Base-by-base conservation (phyloP, 2,329 filamentous ascomycete species). In the Teratosphaeria destructans region DNA sequence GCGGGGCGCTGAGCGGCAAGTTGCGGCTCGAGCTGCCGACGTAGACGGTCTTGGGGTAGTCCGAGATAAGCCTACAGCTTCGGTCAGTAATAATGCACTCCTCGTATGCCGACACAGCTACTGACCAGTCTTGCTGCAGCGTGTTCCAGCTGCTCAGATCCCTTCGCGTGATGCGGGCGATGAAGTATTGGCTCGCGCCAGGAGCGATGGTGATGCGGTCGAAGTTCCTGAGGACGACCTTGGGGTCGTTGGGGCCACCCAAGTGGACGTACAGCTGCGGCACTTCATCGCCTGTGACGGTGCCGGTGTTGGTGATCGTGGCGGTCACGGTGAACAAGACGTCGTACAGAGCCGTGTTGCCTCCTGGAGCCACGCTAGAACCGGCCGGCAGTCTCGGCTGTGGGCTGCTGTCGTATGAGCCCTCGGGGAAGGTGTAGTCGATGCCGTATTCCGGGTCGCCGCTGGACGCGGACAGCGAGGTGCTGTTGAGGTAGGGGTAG, bases 131-230 rank as follows among this genome's bases (percentile, higher is more conserved):
- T 79, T 96, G 92, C n/a, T 76, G 72, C 1, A 70, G 79, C 0
- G 82, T 77, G 66, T 96, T 89, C 92, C 93, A 96, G 77, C 91
- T 94, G 71, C 87, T 90, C 59, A 96, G 66, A 70, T 96, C 93
- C 59, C 90, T 85, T 47, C 92, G 82, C 5, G 85, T 91, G 59
- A 96, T 74, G 16, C 85, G 81, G 0, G 83, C 85, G 0, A 73
- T 79, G 77, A 94, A 95, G 1, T 79, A 82, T 3, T 77, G 79
- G 57, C 81, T 84, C 73, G 84, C 73, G n/a, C 89, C 90, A 0
- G 89, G 81, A 3, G 82, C 78, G 63, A 96, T 85, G 56, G 79
- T 80, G 60, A 96, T 74, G 54, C 90, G 84, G 60, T 95, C 89
- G 68, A 96, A 97, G 53, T 86, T 86, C 62, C 93, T 86, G 14